Base-by-base conservation (phyloP, 768 basidiomycete species). In the Suillus fuscotomentosus region DNA sequence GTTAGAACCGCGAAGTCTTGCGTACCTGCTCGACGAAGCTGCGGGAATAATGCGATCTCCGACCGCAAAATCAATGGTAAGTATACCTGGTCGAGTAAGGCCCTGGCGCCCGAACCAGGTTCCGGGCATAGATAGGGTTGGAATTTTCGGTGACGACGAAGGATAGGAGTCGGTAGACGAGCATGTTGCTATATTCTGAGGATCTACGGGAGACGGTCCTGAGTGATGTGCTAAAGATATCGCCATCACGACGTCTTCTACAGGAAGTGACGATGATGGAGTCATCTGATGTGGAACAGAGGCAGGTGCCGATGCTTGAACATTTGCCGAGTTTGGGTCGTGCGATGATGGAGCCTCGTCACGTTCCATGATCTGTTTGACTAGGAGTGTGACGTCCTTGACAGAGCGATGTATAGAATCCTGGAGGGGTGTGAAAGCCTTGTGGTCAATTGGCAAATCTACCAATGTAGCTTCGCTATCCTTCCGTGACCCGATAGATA, bases 381-480 rank as follows among this genome's bases (percentile, higher is more conserved):
- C 24, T 59, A 8, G 24, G 11, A 4, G 10, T 31, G 41, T 7
- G 15, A 31, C 6, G 2, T 20, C 24, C 41, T 27, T 27, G 41
- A 42, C 24, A 42, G 3, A 42, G 17, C 11, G 7, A 11, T 31
- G 56, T 10, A 8, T 59, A 7, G 24, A 53, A 27, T 15, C 27
- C 38, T 34, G 17, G 13, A 20, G 6, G 22, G 47, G 27, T 22
- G 31, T 6, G 34, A 36, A 17, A 36, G 41, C 24, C 17, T 42
- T 31, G 41, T 13, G 17, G 11, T 48, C 43, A 17, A 54, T 60
- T 2, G 63, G 22, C 38, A 56, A 60, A 56, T 73, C 74, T 57
- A 71, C 68, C 38, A 72, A 60, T 1, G 73, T 72, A 61, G 64
- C 60, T 45, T 75, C 75, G 62, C 72, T 70, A 55, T 76, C 75